Conservation (phyloP, 306 rosid genomes). For the Adenanthera pavonina region DNA sequence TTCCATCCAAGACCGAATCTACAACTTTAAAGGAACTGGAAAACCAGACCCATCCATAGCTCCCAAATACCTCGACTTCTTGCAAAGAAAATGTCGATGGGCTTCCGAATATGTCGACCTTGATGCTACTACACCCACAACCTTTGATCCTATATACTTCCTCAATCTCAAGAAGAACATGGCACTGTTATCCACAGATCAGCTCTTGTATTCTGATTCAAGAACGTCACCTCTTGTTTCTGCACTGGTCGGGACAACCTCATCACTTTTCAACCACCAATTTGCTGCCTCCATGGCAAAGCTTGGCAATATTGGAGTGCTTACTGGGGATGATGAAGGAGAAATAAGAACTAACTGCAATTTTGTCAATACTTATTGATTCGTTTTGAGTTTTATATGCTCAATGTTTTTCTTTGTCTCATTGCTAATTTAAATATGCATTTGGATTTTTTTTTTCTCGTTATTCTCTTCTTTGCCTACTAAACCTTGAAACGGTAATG, state of each 20-base stretch:
- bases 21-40: constrained; percentile 60
- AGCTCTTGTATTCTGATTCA: constrained; percentile 58
- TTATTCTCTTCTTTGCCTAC: no score
- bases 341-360: constrained; percentile 79
- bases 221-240: constrained; percentile 67
- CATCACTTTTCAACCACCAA: constrained; percentile 50
- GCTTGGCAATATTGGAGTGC: constrained; percentile 71
- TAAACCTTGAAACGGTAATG: no score
- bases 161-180: constrained; percentile 61
- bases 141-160: constrained; percentile 63
- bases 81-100: constrained; percentile 88
- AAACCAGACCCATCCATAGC: constrained; percentile 66
- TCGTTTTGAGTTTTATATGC: neutral
- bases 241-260: constrained; percentile 49
- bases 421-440: neutral
- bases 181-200: constrained; percentile 74
- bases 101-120: constrained; percentile 79
- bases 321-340: constrained; percentile 62
- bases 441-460: no score
- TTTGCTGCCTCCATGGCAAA: constrained; percentile 82
- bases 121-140: constrained; percentile 69
- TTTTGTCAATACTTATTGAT: constrained; percentile 61
- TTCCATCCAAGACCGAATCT: constrained; percentile 65
- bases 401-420: neutral
- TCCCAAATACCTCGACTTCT: constrained; percentile 58